phyloP scores from a whole-genome alignment of 306 rosid genomes.

The Hippophae gyantsensis region DNA sequence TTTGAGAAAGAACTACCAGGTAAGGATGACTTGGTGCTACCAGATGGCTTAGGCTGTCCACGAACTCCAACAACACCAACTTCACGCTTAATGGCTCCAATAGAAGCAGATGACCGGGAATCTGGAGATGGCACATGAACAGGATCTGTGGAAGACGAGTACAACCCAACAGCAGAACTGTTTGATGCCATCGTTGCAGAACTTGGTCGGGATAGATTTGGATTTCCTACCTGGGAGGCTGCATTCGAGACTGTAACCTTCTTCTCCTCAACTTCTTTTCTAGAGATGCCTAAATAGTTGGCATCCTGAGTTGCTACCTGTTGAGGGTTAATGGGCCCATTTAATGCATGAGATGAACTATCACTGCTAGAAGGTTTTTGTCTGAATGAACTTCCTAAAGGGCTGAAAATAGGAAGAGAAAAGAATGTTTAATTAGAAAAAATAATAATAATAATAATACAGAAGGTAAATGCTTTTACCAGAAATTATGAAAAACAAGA shows the following conservation, averaged over 20 bases:
- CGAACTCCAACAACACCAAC: conserved; percentile 90
- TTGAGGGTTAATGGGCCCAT: conserved; percentile 48
- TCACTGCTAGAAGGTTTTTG: conserved; percentile 49
- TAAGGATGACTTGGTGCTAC: conserved; percentile 38
- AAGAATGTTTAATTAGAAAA: neutral
- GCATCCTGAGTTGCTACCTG: conserved; percentile 31
- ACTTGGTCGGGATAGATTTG: conserved; percentile 35
- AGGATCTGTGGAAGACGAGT: conserved; percentile 94
- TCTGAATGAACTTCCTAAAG: conserved; percentile 33
- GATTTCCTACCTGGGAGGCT: conserved; percentile 41
- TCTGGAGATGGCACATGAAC: conserved; percentile 99
- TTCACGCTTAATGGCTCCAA: conserved; percentile 96
- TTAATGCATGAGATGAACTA: conserved; percentile 33
- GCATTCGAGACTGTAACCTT: conserved; percentile 28
- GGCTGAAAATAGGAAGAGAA: conserved; percentile 31
- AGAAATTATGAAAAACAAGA: neutral
- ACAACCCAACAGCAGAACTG: conserved; percentile 76
- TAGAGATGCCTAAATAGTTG: conserved; percentile 23
- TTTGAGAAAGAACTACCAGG: conserved; percentile 47
- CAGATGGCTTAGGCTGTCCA: conserved; percentile 45
- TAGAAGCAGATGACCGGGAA: conserved; percentile 72
- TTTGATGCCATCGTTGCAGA: conserved; percentile 39
- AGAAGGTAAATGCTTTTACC: conserved; percentile 1
- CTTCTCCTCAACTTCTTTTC: conserved; percentile 46
- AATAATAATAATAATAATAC: no score